Evolutionary conservation across 306 rosid species (phyloP), one percentile per base, ranked within the genome.

Genomic region (Biancaea sappan): DNA sequence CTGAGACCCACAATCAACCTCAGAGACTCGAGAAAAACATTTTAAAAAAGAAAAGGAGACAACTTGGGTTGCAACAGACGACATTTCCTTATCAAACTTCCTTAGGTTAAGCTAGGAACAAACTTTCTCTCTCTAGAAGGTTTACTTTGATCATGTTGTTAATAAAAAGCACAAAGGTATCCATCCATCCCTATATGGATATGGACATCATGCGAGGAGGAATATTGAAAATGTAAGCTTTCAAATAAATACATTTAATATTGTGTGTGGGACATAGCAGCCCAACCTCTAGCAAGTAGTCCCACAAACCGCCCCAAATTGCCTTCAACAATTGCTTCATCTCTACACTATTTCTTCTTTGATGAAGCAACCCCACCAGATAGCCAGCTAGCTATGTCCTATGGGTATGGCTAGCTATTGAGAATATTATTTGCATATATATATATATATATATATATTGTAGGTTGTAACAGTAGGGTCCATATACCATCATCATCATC

Each of bases 221-320:
- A 26, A 82, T n/a, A n/a, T 80, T 87, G 87, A 84, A 82, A 80
- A 80, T 71, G 71, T 44, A 46, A 60, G 81, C 82, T 68, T 81
- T 64, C n/a, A n/a, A n/a, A 74, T 69, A 37, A 72, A 82, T 83
- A 77, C 86, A 86, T 85, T 74, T 80, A 82, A 82, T 84, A n/a
- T n/a, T n/a, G 75, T 75, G 72, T 69, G 87, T 84, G 92, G 88
- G 88, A 82, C 75, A 74, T 29, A 73, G 84, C 56, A 78, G 66
- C 86, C 81, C 88, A 88, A 81, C 76, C 84, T 84, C 76, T 59
- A 32, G 41, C 59, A 85, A 3, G 65, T 63, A 88, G 93, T 84
- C 96, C 96, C 96, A 90, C 93, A 86, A 86, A 88, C 96, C 96
- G 96, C 93, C 96, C 96, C 90, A 88, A 83, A 82, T 61, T 61